Conservation (phyloP, 176 grass and related monocot genomes). For the Rhynchospora breviuscula region DNA sequence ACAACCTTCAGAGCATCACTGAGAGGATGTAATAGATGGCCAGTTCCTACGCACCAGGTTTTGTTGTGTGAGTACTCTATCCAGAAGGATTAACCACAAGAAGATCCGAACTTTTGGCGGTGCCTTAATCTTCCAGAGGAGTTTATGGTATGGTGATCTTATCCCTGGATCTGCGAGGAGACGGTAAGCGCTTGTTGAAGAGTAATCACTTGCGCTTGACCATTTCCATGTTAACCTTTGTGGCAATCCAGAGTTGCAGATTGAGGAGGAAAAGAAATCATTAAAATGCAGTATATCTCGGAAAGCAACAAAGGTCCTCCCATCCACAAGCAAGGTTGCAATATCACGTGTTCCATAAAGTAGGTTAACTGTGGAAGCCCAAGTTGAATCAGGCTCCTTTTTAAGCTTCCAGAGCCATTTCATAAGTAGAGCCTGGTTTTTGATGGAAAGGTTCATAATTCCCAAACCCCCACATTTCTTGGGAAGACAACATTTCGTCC, state of each 20-base stretch:
- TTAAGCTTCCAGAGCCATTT: not conserved
- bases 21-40: not conserved
- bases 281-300: not conserved
- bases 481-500: not conserved
- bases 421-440: not conserved
- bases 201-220: not conserved
- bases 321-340: not conserved
- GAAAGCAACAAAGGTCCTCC: not conserved
- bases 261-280: not conserved
- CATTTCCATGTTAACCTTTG: not conserved
- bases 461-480: not conserved
- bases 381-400: not conserved
- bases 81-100: not conserved
- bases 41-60: not conserved
- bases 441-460: not conserved
- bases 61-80: not conserved
- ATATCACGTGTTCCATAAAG: not conserved
- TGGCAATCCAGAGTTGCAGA: not conserved
- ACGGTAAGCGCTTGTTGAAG: not conserved
- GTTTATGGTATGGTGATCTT: not conserved
- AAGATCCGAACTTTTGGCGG: not conserved
- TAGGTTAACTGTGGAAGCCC: not conserved
- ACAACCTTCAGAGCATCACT: no score
- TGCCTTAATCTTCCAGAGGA: not conserved
- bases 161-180: not conserved